Base-by-base conservation (phyloP, 2,329 filamentous ascomycete genomes). In the Colletotrichum sp. region DNA sequence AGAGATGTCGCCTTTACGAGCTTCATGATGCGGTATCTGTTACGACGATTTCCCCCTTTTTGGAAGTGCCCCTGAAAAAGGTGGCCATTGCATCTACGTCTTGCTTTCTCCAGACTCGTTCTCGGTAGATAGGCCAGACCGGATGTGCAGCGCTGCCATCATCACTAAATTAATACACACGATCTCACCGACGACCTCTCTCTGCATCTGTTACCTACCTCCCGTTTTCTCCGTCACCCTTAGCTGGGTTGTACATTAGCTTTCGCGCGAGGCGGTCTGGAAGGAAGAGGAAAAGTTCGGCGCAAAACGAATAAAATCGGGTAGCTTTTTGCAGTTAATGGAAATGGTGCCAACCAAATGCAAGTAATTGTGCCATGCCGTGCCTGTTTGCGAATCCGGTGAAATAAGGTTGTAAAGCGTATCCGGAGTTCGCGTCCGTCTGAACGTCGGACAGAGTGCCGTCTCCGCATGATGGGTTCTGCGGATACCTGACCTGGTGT, bases 191-290 rank as follows among this genome's bases (percentile, higher is more conserved):
- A 59, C 79, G 76, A 79, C 79, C 79, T 80, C 74, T 78, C 69
- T 21, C 71, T 85, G 82, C 84, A 84, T 82, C 80, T 84, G 81
- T 84, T 83, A 80, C 78, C 78, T 77, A 59, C 62, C 72, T 71
- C 64, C 77, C 71, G 76, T 81, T 82, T 81, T 82, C 80, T 81
- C 82, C 79, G 76, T 82, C 78, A 80, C 79, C 77, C 81, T 80
- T 79, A 81, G 81, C 82, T 83, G 82, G 83, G 83, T 82, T 84
- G 82, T 83, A 84, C 79, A 81, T 80, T 84, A 85, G 82, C 80
- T 83, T 83, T 78, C 79, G 80, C 80, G 78, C 78, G 80, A 80
- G 77, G 79, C 78, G 80, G 81, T 78, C 78, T 75, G 71, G 71
- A 74, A 79, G 81, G 78, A 76, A 79, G 80, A 81, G 81, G 82